Evolutionary conservation across 768 basidiomycete genomes (phyloP).

Genomic region (Tephrocybe sp.): DNA sequence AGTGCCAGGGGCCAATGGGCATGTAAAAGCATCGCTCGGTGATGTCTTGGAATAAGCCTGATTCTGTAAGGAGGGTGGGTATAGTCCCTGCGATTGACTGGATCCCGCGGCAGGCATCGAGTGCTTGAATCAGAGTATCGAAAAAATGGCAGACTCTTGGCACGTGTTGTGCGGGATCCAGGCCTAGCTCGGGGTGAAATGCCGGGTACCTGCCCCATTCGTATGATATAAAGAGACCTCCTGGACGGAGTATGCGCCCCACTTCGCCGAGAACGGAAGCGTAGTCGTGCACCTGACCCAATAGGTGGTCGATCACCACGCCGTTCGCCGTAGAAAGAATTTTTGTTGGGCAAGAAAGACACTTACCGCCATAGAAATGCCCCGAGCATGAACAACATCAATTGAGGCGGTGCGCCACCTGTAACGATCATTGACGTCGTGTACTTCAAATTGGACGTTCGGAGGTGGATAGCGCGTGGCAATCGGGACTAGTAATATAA

Average conservation of each 20-base stretch:
- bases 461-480: slow-evolving; percentile 56
- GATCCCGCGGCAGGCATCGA: slow-evolving; percentile 34
- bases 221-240: slow-evolving; percentile 67
- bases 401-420: slow-evolving; percentile 54
- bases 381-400: slow-evolving; percentile 68
- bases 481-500: slow-evolving; percentile 80
- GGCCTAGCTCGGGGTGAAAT: slow-evolving; percentile 32
- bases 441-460: slow-evolving; percentile 67
- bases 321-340: background rate
- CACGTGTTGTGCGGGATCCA: slow-evolving; percentile 31
- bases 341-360: background rate
- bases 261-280: slow-evolving; percentile 51
- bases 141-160: slow-evolving; percentile 38
- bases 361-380: slow-evolving; percentile 59
- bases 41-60: slow-evolving; percentile 41
- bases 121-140: slow-evolving; percentile 33
- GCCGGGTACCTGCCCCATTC: slow-evolving; percentile 52
- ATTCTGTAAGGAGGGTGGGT: slow-evolving; percentile 32
- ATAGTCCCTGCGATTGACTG: slow-evolving; percentile 35
- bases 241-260: slow-evolving; percentile 61
- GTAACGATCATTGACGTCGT: slow-evolving; percentile 52
- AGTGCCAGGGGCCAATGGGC: slow-evolving; percentile 26
- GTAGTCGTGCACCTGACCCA: slow-evolving; percentile 53
- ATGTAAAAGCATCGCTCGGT: slow-evolving; percentile 30
- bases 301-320: background rate